Conservation (phyloP, 495 filamentous ascomycete genomes). For the Podospora australis region DNA sequence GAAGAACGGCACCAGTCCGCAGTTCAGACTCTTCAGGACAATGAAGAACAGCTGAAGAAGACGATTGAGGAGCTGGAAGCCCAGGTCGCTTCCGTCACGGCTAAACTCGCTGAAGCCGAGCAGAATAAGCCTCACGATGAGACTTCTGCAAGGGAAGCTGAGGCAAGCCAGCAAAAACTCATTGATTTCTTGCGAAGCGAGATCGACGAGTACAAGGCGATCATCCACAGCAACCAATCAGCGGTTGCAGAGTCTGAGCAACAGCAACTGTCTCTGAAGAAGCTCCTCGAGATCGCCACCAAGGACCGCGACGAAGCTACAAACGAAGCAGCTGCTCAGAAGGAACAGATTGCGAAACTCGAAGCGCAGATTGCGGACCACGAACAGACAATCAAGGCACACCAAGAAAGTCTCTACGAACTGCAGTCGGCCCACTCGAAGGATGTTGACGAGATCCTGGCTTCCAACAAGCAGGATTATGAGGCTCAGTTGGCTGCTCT, state of each 20-base stretch:
- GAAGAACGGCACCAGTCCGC: constrained; percentile 66
- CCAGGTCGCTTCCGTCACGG: constrained; percentile 35
- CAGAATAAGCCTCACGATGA: constrained; percentile 26
- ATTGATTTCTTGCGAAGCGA: constrained; percentile 63
- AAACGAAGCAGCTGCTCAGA: constrained; percentile 43
- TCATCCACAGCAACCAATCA: constrained; percentile 55
- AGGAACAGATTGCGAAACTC: constrained; percentile 48
- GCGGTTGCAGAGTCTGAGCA: constrained; percentile 62
- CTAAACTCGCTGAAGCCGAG: constrained; percentile 31
- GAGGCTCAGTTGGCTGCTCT: constrained; percentile 40
- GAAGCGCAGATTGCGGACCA: constrained; percentile 52
- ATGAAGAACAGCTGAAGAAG: constrained; percentile 64
- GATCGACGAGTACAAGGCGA: constrained; percentile 71
- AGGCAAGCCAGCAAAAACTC: constrained; percentile 55
- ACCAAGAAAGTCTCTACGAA: constrained; percentile 41
- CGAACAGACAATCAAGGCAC: constrained; percentile 41
- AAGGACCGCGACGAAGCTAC: constrained; percentile 39
- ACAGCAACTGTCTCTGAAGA: constrained; percentile 52
- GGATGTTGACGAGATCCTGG: constrained; percentile 44
- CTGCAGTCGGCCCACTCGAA: constrained; percentile 39
- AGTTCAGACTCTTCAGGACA: constrained; percentile 62
- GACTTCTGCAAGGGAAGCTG: constrained; percentile 26
- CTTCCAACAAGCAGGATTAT: constrained; percentile 33
- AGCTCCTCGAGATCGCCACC: constrained; percentile 48
- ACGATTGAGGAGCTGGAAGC: constrained; percentile 67